These are phyloP conservation scores for Mucor racemosus DNA, from an alignment of 371 early-diverging fungal species.

Conservation along the genomic window DNA sequence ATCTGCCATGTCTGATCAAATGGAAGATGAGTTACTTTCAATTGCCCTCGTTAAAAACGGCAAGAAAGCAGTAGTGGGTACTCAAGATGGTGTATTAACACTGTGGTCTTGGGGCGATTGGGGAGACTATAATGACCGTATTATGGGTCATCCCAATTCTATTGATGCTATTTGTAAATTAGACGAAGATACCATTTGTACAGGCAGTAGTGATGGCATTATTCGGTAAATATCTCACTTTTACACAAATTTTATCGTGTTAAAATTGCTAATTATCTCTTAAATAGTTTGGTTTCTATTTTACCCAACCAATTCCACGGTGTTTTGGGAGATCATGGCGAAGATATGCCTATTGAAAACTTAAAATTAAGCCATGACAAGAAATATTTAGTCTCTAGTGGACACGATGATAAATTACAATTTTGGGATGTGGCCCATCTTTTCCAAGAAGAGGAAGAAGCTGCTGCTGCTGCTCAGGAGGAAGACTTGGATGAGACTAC, in stretches of 20 bases:
- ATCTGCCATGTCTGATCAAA: slow-evolving; percentile 82
- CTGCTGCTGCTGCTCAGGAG: slow-evolving; percentile 27
- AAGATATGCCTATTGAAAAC: slow-evolving; percentile 85
- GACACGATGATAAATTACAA: slow-evolving; percentile 84
- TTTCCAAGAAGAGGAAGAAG: slow-evolving; percentile 41
- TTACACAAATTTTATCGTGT: too few relatives aligned
- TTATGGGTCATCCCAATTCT: slow-evolving; percentile 90
- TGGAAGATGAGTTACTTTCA: slow-evolving; percentile 92
- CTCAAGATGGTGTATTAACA: slow-evolving; percentile 86
- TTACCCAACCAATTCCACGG: slow-evolving; percentile 89
- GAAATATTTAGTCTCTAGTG: slow-evolving; percentile 73
- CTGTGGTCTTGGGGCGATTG: slow-evolving; percentile 81
- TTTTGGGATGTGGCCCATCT: slow-evolving; percentile 82
- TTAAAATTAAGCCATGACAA: slow-evolving; percentile 69
- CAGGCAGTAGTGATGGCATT: slow-evolving; percentile 92
- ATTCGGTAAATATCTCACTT: slow-evolving; percentile 53
- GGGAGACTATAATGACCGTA: slow-evolving; percentile 90
- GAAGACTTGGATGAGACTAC: slow-evolving; percentile 30
- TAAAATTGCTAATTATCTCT: not conserved
- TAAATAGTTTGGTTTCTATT: slow-evolving; percentile 69
- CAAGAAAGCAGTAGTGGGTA: slow-evolving; percentile 84
- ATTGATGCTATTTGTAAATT: slow-evolving; percentile 83
- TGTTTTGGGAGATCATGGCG: slow-evolving; percentile 85
- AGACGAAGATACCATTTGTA: slow-evolving; percentile 81
- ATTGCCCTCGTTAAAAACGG: slow-evolving; percentile 76